These are phyloP conservation scores for Volutella citrinella DNA, from an alignment of 2,329 filamentous ascomycete species.

Conservation along the genomic window DNA sequence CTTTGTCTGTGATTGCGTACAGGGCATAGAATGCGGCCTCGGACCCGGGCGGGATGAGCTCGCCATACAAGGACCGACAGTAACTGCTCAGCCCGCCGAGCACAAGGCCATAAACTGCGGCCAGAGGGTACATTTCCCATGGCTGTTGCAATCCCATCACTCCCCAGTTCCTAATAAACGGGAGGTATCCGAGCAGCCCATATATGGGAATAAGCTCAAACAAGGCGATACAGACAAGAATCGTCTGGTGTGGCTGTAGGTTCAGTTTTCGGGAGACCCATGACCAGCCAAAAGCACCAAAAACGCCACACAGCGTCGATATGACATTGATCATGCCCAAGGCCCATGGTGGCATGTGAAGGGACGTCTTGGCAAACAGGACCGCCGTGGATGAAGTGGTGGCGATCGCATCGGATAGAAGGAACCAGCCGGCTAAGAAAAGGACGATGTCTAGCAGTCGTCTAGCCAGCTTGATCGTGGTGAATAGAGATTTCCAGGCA, in stretches of 20 bases:
- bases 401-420: constrained; percentile 90
- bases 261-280: constrained; percentile 68
- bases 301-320: constrained; percentile 76
- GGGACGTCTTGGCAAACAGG: constrained; percentile 88
- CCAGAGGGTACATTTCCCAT: constrained; percentile 95
- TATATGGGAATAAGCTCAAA: constrained; percentile 94
- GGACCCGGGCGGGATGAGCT: constrained; percentile 89
- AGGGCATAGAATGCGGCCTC: constrained; percentile 96
- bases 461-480: constrained; percentile 73
- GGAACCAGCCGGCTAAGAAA: constrained; percentile 87
- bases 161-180: constrained; percentile 70
- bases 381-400: constrained; percentile 94
- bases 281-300: constrained; percentile 89
- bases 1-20: constrained; percentile 97
- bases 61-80: constrained; percentile 87
- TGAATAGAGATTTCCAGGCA: constrained; percentile 83
- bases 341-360: constrained; percentile 85
- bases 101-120: constrained; percentile 87
- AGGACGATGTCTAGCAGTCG: constrained; percentile 70
- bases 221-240: constrained; percentile 83
- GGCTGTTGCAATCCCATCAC: constrained; percentile 84
- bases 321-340: constrained; percentile 93
- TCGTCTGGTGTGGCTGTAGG: constrained; percentile 79
- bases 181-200: constrained; percentile 82
- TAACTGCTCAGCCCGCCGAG: constrained; percentile 91